Evolutionary conservation across 345 rosid species (phyloP).

Genomic region (Murraya koenigii): DNA sequence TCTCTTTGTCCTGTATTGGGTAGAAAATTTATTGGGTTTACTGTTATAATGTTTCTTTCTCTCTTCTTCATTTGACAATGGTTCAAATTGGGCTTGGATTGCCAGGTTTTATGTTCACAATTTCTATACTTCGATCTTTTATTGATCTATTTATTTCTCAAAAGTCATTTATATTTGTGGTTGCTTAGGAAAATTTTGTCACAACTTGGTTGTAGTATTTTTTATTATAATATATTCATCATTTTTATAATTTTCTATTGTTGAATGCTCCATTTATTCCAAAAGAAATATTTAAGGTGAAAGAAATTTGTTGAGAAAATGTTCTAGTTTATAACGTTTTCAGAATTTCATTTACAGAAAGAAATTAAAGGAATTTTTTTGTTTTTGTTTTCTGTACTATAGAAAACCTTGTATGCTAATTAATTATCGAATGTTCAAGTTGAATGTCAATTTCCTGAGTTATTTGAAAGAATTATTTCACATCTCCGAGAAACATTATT

Average conservation of each 20-base stretch:
- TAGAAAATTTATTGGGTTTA: neutral
- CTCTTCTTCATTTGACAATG: neutral
- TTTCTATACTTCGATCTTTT: neutral
- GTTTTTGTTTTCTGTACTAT: neutral
- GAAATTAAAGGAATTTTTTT: no score
- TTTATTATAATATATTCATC: neutral
- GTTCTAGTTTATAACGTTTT: no score
- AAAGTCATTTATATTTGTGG: neutral
- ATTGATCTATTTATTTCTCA: neutral
- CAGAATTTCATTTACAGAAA: no score
- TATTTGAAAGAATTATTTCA: no score
- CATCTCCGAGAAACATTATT: neutral
- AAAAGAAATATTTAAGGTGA: no score
- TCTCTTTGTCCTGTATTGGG: neutral
- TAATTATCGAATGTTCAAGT: no score
- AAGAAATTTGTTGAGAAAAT: no score
- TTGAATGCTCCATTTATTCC: neutral
- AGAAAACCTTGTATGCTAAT: neutral
- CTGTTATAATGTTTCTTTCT: neutral
- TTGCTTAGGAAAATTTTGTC: no score
- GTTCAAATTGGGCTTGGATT: conserved; percentile 49
- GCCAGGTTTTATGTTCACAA: conserved; percentile 44
- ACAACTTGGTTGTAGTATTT: neutral
- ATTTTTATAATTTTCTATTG: neutral
- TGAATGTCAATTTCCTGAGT: neutral